phyloP scores from a whole-genome alignment of 106 monocot species.

The Posidonia australis region DNA sequence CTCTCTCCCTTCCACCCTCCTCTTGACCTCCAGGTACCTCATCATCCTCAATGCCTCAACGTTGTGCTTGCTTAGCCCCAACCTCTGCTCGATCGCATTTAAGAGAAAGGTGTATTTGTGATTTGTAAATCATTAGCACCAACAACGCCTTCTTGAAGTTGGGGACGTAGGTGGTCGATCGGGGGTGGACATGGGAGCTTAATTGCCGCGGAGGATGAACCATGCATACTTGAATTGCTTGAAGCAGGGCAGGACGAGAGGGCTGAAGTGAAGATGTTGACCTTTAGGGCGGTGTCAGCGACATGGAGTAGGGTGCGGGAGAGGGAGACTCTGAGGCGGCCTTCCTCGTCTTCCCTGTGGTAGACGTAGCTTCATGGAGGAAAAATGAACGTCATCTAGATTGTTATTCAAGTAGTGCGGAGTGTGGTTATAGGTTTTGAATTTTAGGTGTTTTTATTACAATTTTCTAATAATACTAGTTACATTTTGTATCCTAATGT shows the following conservation, averaged over 20 bases:
- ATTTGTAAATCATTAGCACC: too few relatives aligned
- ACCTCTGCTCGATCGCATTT: slow-evolving; percentile 5
- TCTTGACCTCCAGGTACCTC: slow-evolving; percentile 14
- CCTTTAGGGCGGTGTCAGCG: neutral
- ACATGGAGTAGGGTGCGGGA: neutral
- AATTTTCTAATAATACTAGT: too few relatives aligned
- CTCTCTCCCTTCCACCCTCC: slow-evolving; percentile 19
- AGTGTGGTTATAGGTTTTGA: too few relatives aligned
- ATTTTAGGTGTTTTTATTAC: too few relatives aligned
- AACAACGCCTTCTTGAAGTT: slow-evolving; percentile 82
- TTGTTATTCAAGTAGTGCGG: too few relatives aligned
- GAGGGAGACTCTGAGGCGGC: neutral
- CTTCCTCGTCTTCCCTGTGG: neutral
- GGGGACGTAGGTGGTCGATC: slow-evolving; percentile 23
- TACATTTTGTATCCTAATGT: too few relatives aligned
- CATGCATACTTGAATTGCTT: slow-evolving; percentile 1
- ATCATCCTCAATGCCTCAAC: slow-evolving; percentile 16
- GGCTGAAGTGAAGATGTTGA: neutral
- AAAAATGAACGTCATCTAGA: too few relatives aligned
- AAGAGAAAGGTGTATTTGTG: too few relatives aligned
- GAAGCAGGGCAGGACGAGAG: slow-evolving; percentile 1
- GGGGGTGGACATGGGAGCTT: neutral
- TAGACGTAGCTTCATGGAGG: neutral
- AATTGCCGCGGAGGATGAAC: neutral
- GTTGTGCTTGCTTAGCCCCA: slow-evolving; percentile 3